Evolutionary conservation across 1,139 yeast species (phyloP).

Genomic region (Zhuliangozyma blackwelliae): DNA sequence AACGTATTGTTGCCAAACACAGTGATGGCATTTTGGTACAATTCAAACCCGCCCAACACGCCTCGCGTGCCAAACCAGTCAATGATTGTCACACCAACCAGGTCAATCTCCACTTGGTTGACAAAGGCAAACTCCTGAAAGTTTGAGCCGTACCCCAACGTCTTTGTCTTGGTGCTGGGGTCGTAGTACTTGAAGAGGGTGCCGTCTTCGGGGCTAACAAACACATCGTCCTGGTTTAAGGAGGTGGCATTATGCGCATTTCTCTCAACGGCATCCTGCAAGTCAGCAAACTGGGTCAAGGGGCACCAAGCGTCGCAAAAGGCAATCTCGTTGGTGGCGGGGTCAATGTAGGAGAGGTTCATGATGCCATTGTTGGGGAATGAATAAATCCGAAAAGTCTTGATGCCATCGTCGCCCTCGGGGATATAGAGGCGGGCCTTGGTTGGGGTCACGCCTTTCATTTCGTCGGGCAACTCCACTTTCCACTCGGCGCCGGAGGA

Average conservation of each 20-base stretch:
- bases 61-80: slow-evolving; percentile 70
- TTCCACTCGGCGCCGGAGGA: slow-evolving; percentile 64
- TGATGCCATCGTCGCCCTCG: slow-evolving; percentile 48
- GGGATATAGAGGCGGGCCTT: slow-evolving; percentile 72
- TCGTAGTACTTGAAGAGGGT: slow-evolving; percentile 36
- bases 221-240: slow-evolving; percentile 21
- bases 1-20: slow-evolving; percentile 71
- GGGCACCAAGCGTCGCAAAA: slow-evolving; percentile 92
- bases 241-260: slow-evolving; percentile 19
- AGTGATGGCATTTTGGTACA: slow-evolving; percentile 59
- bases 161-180: slow-evolving; percentile 39
- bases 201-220: slow-evolving; percentile 32
- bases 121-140: slow-evolving; percentile 83
- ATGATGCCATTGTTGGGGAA: slow-evolving; percentile 83
- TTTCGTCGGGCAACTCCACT: slow-evolving; percentile 54
- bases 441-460: slow-evolving; percentile 58
- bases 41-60: slow-evolving; percentile 67
- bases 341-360: slow-evolving; percentile 85
- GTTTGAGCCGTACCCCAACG: slow-evolving; percentile 42
- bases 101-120: slow-evolving; percentile 59
- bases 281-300: slow-evolving; percentile 31
- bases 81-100: slow-evolving; percentile 61
- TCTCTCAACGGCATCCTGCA: slow-evolving; percentile 19
- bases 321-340: slow-evolving; percentile 49
- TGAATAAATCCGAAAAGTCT: slow-evolving; percentile 68